Conservation (phyloP, 106 monocot genomes). For the Narthecium ossifragum region DNA sequence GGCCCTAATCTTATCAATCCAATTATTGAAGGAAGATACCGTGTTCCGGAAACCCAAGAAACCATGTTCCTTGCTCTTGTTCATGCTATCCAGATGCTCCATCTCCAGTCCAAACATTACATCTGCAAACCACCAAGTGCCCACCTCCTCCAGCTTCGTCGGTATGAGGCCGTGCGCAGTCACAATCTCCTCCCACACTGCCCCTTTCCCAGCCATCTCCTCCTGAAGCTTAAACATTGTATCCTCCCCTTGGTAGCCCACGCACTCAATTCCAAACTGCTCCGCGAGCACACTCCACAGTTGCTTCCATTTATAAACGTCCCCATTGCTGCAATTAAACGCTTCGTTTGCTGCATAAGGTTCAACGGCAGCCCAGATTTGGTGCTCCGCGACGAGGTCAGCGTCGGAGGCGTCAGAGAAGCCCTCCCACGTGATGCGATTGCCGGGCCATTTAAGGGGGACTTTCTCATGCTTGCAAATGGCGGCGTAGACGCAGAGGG, state of each 20-base stretch:
- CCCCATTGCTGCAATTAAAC: conserved; percentile 49
- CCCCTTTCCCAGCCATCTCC: conserved; percentile 61
- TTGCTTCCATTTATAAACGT: conserved; percentile 71
- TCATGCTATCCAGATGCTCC: conserved; percentile 56
- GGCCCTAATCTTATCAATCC: conserved; percentile 71
- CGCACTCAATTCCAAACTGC: conserved; percentile 50
- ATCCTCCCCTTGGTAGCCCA: conserved; percentile 46
- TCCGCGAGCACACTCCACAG: conserved; percentile 57
- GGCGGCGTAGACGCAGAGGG: conserved; percentile 41
- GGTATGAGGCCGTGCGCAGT: conserved; percentile 37
- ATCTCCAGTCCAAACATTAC: conserved; percentile 18
- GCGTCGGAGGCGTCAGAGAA: conserved; percentile 45
- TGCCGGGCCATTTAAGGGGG: conserved; percentile 31
- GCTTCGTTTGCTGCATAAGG: conserved; percentile 53
- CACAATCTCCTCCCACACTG: conserved; percentile 58
- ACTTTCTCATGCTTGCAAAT: conserved; percentile 29
- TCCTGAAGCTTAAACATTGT: conserved; percentile 40
- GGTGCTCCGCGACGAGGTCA: conserved; percentile 53
- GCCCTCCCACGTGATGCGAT: conserved; percentile 22
- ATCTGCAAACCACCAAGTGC: conserved; percentile 46
- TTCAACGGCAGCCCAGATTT: conserved; percentile 67
- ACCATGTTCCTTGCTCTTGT: conserved; percentile 83
- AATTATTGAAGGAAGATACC: conserved; percentile 30
- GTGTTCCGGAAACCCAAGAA: conserved; percentile 75
- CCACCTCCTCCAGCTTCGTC: conserved; percentile 42